phyloP scores from a whole-genome alignment of 1,284 basidiomycete genomes.

The Marasmius sp. region DNA sequence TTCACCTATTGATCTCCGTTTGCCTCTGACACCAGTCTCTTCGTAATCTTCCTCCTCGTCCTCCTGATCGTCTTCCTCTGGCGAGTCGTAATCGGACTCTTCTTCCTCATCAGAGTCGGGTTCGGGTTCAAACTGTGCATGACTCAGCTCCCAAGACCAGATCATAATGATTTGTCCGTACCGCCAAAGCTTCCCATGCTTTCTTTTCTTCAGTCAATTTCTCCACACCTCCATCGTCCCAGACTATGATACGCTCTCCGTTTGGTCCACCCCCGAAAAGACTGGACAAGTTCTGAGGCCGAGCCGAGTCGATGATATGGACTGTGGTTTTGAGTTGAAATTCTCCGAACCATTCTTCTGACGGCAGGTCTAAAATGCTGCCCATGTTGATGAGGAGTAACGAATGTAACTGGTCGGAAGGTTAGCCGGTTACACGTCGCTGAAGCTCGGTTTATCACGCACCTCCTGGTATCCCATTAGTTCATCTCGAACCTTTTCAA shows the following conservation, averaged over 20 bases:
- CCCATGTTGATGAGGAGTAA: slow-evolving; percentile 94
- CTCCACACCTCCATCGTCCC: slow-evolving; percentile 86
- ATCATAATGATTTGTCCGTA: slow-evolving; percentile 34
- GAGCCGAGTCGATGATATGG: slow-evolving; percentile 93
- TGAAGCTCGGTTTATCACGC: slow-evolving; percentile 20
- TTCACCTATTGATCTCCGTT: slow-evolving; percentile 53
- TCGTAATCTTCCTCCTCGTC: slow-evolving; percentile 50
- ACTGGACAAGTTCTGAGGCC: slow-evolving; percentile 90
- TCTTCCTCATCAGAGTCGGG: slow-evolving; percentile 65
- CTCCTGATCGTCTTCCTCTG: slow-evolving; percentile 43
- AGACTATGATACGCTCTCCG: slow-evolving; percentile 75
- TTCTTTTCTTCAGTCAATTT: slow-evolving; percentile 62
- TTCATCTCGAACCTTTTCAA: slow-evolving; percentile 68
- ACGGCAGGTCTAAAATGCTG: slow-evolving; percentile 81
- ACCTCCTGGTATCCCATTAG: slow-evolving; percentile 73
- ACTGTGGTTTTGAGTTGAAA: slow-evolving; percentile 62
- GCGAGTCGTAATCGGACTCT: slow-evolving; percentile 46
- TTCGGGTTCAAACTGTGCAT: slow-evolving; percentile 70
- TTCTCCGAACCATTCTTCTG: slow-evolving; percentile 72
- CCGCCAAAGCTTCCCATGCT: slow-evolving; percentile 81
- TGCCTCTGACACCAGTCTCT: slow-evolving; percentile 45
- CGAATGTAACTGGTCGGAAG: slow-evolving; percentile 72
- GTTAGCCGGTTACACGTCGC: neutral
- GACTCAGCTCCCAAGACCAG: neutral
- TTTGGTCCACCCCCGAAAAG: slow-evolving; percentile 77